These are phyloP conservation scores for Scenedesmus sp. DNA, from an alignment of 163 green algal genomes.

Conservation along the genomic window DNA sequence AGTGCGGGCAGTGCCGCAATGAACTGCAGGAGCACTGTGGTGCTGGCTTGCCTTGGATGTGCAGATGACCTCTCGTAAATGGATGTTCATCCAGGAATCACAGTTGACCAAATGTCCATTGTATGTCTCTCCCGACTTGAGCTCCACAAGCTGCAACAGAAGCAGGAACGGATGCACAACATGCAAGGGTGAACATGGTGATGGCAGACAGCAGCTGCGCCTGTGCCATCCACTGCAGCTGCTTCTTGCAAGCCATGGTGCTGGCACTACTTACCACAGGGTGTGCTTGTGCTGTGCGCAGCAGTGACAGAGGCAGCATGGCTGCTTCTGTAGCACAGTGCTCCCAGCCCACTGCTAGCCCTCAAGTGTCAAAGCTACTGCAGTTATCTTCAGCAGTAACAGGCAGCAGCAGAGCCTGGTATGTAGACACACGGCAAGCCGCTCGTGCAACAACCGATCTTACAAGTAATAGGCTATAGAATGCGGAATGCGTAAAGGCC, in stretches of 20 bases:
- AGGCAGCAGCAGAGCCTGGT: neutral
- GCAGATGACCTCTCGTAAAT: slow-evolving; percentile 95
- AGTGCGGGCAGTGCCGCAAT: too few relatives aligned
- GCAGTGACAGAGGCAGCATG: slow-evolving; percentile 94
- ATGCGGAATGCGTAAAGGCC: neutral
- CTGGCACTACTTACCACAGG: slow-evolving; percentile 78
- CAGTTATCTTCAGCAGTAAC: neutral
- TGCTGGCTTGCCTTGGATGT: slow-evolving; percentile 85
- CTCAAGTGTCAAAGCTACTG: neutral
- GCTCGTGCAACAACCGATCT: neutral
- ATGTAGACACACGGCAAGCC: neutral
- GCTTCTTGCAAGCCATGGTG: neutral
- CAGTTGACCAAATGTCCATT: slow-evolving; percentile 97
- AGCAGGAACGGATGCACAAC: too few relatives aligned
- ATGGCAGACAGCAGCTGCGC: neutral
- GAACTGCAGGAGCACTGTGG: neutral
- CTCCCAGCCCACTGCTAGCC: neutral
- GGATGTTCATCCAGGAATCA: slow-evolving; percentile 99
- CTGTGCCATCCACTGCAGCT: neutral
- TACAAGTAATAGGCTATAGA: neutral
- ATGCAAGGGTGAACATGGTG: neutral
- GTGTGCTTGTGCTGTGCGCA: slow-evolving; percentile 92
- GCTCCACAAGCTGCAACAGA: slow-evolving; percentile 92
- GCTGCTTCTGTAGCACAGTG: neutral
- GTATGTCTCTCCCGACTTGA: slow-evolving; percentile 99